Conservation (phyloP, 352 stramenopile species). For the Blastocystis sp. region DNA sequence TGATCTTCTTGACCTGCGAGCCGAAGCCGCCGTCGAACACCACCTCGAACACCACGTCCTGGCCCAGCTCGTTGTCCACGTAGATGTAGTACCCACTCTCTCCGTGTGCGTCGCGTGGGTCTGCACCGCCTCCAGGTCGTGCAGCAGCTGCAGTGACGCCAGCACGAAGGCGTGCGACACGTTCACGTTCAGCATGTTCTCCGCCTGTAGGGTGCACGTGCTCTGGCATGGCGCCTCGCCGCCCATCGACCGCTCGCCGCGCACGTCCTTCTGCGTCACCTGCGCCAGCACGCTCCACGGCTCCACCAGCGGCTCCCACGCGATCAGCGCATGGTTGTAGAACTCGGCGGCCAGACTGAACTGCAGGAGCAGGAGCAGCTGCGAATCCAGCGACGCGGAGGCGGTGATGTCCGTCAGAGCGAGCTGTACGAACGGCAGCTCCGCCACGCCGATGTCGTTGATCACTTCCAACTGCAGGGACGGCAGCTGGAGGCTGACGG, state of each 20-base stretch:
- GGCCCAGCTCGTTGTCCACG: slow-evolving; percentile 45
- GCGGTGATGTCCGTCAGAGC: neutral
- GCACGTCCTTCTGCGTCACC: slow-evolving; percentile 13
- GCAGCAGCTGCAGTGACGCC: neutral
- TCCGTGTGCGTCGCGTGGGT: neutral
- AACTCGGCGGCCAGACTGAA: slow-evolving; percentile 22
- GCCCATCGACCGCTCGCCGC: no score
- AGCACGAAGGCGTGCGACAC: slow-evolving; percentile 1
- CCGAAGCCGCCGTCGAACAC: slow-evolving; percentile 38
- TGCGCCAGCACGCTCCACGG: slow-evolving; percentile 54
- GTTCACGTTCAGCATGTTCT: slow-evolving; percentile 51
- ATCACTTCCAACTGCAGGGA: slow-evolving; percentile 23
- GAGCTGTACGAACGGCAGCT: slow-evolving; percentile 53
- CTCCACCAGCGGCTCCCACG: slow-evolving; percentile 64
- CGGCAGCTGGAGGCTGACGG: slow-evolving; percentile 14
- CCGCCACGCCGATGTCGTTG: slow-evolving; percentile 28
- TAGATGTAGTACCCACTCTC: slow-evolving; percentile 49
- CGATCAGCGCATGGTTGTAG: slow-evolving; percentile 39
- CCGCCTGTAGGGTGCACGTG: neutral
- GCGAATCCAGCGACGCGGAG: neutral
- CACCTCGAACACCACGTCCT: slow-evolving; percentile 11
- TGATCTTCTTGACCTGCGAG: slow-evolving; percentile 18
- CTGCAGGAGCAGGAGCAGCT: slow-evolving; percentile 22
- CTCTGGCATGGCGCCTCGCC: neutral
- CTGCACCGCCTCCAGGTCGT: neutral